Percentiles rank a stretch among this genome's conserved stretches.
phyloP scores from a whole-genome alignment of 2,329 filamentous ascomycete species.

The Orbilia brochopaga region DNA sequence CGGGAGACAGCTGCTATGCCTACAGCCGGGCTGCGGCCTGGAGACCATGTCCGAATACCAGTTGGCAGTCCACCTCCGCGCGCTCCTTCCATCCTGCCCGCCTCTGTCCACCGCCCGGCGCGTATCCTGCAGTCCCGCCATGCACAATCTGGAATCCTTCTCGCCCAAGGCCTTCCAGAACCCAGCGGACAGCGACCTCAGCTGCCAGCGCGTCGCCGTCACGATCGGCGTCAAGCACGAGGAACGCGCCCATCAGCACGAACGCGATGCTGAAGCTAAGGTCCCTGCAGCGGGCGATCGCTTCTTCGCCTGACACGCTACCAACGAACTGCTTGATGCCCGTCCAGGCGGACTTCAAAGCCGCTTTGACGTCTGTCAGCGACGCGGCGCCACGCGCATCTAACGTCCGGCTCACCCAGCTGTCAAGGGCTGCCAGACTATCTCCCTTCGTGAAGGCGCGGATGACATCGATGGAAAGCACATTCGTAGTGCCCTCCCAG shows the following conservation, averaged over 20 bases:
- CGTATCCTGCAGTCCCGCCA: slow-evolving; percentile 8
- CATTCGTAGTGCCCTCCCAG: slow-evolving; percentile 76
- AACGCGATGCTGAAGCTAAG: slow-evolving; percentile 56
- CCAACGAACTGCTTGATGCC: slow-evolving; percentile 58
- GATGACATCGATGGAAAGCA: slow-evolving; percentile 66
- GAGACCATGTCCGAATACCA: slow-evolving; percentile 44
- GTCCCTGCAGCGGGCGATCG: slow-evolving; percentile 56
- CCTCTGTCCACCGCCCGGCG: slow-evolving; percentile 21
- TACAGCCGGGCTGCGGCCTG: slow-evolving; percentile 32
- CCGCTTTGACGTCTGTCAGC: slow-evolving; percentile 20
- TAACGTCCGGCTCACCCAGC: slow-evolving; percentile 52
- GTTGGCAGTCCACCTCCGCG: slow-evolving; percentile 43
- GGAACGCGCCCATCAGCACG: slow-evolving; percentile 56
- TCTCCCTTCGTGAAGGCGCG: slow-evolving; percentile 58
- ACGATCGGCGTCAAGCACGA: slow-evolving; percentile 56
- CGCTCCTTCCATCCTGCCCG: slow-evolving; percentile 37
- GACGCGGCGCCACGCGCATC: slow-evolving; percentile 44
- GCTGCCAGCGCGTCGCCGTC: slow-evolving; percentile 56
- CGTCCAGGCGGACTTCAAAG: slow-evolving; percentile 57
- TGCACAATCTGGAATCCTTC: slow-evolving; percentile 42
- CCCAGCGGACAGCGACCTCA: slow-evolving; percentile 55
- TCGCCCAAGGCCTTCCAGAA: slow-evolving; percentile 51
- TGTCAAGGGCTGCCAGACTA: slow-evolving; percentile 54
- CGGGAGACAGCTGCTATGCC: not conserved
- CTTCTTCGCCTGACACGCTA: slow-evolving; percentile 55